phyloP scores from a whole-genome alignment of 208 protist species.

The Leishmania gerbilli region DNA sequence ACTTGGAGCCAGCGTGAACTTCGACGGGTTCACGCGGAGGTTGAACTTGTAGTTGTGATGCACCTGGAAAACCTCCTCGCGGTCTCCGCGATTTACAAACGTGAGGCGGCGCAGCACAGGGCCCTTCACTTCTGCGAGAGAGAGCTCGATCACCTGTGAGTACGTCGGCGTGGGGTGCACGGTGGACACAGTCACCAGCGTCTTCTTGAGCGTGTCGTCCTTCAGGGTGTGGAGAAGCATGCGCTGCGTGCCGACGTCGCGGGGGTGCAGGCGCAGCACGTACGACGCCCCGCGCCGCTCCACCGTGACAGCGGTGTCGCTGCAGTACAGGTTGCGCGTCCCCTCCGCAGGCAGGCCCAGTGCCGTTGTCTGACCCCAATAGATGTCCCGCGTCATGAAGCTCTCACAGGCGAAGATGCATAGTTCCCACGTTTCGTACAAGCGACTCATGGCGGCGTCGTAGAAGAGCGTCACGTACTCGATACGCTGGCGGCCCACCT shows the following conservation, averaged over 20 bases:
- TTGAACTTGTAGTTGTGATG: conserved; percentile 90
- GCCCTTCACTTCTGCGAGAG: conserved; percentile 48
- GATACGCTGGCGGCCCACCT: conserved; percentile 49
- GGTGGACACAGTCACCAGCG: conserved; percentile 66
- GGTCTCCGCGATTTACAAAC: conserved; percentile 63
- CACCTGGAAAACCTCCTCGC: conserved; percentile 77
- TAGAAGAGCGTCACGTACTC: conserved; percentile 86
- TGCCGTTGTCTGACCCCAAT: conserved; percentile 83
- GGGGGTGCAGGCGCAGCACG: conserved; percentile 75
- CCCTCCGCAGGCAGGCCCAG: conserved; percentile 68
- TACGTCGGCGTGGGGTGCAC: conserved; percentile 84
- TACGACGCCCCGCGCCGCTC: conserved; percentile 49
- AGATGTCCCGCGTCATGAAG: conserved; percentile 72
- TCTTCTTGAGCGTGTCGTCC: conserved; percentile 59
- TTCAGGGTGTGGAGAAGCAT: conserved; percentile 77
- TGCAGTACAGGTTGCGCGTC: conserved; percentile 81
- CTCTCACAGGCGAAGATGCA: conserved; percentile 78
- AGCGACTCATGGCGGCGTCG: conserved; percentile 67
- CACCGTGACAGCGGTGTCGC: conserved; percentile 51
- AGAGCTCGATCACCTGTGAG: conserved; percentile 81
- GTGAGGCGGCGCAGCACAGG: conserved; percentile 86
- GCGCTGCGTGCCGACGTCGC: conserved; percentile 58
- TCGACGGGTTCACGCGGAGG: conserved; percentile 61
- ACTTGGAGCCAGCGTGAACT: conserved; percentile 74
- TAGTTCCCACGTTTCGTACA: conserved; percentile 88